Evolutionary conservation across 2,329 filamentous ascomycete genomes (phyloP), one percentile per base, ranked within the genome.

Genomic region (Trichoderma polysporum): DNA sequence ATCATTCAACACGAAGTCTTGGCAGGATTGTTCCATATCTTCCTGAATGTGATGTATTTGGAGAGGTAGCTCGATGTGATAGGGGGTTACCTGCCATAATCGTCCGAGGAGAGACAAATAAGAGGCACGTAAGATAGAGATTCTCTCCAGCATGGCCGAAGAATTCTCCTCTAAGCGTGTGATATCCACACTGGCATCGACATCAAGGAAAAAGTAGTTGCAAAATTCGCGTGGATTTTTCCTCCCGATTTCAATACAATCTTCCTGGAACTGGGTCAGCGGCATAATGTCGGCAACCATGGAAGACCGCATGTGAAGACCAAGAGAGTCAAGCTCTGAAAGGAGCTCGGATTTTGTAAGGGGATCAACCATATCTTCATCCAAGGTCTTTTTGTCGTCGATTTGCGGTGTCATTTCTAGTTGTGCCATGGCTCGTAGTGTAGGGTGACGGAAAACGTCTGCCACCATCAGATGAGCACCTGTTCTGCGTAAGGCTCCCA

Each of bases 241-340:
- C 12, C 62, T 33, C 17, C 68, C 67, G 2, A 50, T 39, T 0
- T 29, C 35, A 3, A 72, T 33, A n/a, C n/a, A n/a, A 9, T 67
- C 25, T 15, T 67, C 64, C 37, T 73, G 72, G 54, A 70, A 68
- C 8, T 60, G 67, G 1, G 69, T 73, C 2, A 69, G n/a, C 1
- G 72, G 70, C 8, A 68, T 35, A 22, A 73, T 70, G 12, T 72
- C 70, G 9, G 61, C 67, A 29, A 73, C 59, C 8, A 56, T 37
- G 1, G n/a, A n/a, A 8, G 70, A 52, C 5, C 25, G 12, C 3
- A 69, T 53, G 31, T 41, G 41, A 9, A 69, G 8, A 71, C 69
- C 69, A 73, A 69, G 70, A 72, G 71, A 85, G 83, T 22, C 47
- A 6, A 50, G 4, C 15, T 50, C 47, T 8, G 5, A 5, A 22